Conservation (phyloP, 495 filamentous ascomycete species). For the Neurospora sp. region DNA sequence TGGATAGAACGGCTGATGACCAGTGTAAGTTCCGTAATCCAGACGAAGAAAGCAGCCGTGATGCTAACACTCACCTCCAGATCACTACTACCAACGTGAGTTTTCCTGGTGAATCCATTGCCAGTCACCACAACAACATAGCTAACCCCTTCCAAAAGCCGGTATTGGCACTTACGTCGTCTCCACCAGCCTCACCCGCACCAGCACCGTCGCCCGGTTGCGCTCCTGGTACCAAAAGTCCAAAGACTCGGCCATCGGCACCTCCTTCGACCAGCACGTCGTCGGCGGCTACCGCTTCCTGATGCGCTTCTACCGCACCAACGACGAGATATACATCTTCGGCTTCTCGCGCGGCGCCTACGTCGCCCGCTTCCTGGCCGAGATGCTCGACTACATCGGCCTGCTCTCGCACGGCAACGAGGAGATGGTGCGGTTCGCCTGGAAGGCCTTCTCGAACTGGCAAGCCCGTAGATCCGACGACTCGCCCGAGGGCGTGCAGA, state of each 20-base stretch:
- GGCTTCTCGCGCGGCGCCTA: constrained; percentile 85
- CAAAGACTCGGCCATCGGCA: constrained; percentile 76
- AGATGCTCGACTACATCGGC: constrained; percentile 81
- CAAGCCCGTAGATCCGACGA: constrained; percentile 54
- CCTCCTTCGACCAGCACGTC: constrained; percentile 75
- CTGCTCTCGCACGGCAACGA: constrained; percentile 77
- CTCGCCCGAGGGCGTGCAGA: constrained; percentile 46
- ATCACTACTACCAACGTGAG: constrained; percentile 62
- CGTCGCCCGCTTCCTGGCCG: constrained; percentile 73
- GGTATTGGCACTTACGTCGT: constrained; percentile 83
- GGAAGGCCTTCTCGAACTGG: constrained; percentile 85
- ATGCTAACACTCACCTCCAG: constrained; percentile 19
- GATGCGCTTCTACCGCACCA: constrained; percentile 74
- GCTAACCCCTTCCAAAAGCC: constrained; percentile 36
- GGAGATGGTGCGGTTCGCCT: constrained; percentile 74
- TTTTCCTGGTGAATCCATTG: not conserved
- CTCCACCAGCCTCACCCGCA: constrained; percentile 56
- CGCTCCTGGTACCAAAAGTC: constrained; percentile 72
- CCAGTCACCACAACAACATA: not conserved
- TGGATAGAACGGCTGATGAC: constrained; percentile 41
- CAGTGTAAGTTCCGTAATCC: constrained; percentile 32
- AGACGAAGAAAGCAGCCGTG: too few relatives aligned
- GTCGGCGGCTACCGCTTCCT: constrained; percentile 81
- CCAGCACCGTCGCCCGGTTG: constrained; percentile 50
- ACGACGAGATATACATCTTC: constrained; percentile 75